Percentiles rank a stretch among this genome's conserved stretches.
phyloP scores from a whole-genome alignment of 768 basidiomycete genomes.

The Naganishia onofrii region DNA sequence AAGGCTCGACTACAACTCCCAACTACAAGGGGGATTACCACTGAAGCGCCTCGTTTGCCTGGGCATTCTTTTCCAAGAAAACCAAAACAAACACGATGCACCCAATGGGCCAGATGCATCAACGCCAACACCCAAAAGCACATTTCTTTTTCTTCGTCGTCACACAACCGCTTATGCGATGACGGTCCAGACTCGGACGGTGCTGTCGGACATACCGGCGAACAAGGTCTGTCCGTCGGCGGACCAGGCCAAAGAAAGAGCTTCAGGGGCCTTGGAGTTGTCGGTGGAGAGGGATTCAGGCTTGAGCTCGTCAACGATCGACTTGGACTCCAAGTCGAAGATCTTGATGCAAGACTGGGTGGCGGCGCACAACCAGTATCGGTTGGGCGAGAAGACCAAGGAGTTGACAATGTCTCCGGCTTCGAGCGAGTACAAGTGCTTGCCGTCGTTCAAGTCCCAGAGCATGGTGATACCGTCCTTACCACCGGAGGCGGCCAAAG shows the following conservation, averaged over 20 bases:
- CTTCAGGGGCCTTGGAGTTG: slow-evolving; percentile 62
- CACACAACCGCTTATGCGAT: slow-evolving; percentile 32
- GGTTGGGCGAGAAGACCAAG: slow-evolving; percentile 98
- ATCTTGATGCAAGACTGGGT: slow-evolving; percentile 97
- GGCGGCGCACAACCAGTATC: slow-evolving; percentile 99
- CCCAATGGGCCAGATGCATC: slow-evolving; percentile 22
- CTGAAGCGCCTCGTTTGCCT: slow-evolving; percentile 6
- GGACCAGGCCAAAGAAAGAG: slow-evolving; percentile 96
- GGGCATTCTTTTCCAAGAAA: neutral
- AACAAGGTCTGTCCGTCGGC: slow-evolving; percentile 96
- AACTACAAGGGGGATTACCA: neutral
- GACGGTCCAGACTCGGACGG: slow-evolving; percentile 58
- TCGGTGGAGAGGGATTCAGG: slow-evolving; percentile 80
- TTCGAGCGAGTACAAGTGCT: slow-evolving; percentile 99
- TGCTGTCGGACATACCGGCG: slow-evolving; percentile 93
- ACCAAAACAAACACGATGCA: slow-evolving; percentile 17
- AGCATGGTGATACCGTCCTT: slow-evolving; percentile 99
- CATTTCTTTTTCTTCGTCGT: slow-evolving; percentile 10
- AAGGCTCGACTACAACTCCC: slow-evolving; percentile 11
- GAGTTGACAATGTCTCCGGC: slow-evolving; percentile 98
- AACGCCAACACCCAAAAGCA: neutral
- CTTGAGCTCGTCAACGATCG: slow-evolving; percentile 97
- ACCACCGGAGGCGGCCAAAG: slow-evolving; percentile 96
- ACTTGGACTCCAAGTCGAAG: slow-evolving; percentile 99
- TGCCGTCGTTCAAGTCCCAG: slow-evolving; percentile 99